Conservation (phyloP, 352 stramenopile species). For the Phytophthora fragariaefolia region DNA sequence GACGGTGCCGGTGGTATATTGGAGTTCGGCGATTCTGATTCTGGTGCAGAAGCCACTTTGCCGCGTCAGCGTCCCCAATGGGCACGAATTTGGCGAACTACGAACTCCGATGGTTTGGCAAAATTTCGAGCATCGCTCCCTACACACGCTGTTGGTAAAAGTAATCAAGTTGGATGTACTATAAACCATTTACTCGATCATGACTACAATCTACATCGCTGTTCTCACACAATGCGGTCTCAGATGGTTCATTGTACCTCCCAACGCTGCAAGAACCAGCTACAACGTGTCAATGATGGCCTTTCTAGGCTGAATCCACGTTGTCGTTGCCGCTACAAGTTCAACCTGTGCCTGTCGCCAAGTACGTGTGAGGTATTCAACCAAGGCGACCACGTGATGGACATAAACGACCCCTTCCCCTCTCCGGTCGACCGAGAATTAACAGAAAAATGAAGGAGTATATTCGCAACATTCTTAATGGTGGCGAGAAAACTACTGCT, state of each 20-base stretch:
- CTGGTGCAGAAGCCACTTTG: not conserved
- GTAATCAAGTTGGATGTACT: not conserved
- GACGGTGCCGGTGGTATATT: not conserved
- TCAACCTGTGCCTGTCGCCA: not conserved
- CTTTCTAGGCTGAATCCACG: not conserved
- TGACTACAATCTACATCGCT: not conserved
- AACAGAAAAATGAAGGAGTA: slow-evolving; percentile 7
- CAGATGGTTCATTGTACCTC: not conserved
- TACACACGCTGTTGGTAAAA: not conserved
- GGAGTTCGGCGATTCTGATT: not conserved
- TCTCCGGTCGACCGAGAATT: not conserved
- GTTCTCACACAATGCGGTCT: not conserved
- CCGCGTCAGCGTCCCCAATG: not conserved
- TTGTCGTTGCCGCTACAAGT: slow-evolving; percentile 5
- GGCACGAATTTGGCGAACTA: not conserved
- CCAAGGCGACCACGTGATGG: not conserved
- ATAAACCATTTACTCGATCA: not conserved
- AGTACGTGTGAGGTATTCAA: not conserved
- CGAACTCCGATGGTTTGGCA: not conserved
- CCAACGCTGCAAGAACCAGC: not conserved
- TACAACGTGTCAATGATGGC: not conserved
- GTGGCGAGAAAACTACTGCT: not conserved
- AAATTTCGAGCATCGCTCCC: not conserved
- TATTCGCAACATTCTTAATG: slow-evolving; percentile 1
- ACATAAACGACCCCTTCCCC: slow-evolving; percentile 9